A percentile compares a stretch with the other conserved stretches of the same genome.
phyloP scores from a whole-genome alignment of 2,329 filamentous ascomycete species.

The Exophiala oligosperma region DNA sequence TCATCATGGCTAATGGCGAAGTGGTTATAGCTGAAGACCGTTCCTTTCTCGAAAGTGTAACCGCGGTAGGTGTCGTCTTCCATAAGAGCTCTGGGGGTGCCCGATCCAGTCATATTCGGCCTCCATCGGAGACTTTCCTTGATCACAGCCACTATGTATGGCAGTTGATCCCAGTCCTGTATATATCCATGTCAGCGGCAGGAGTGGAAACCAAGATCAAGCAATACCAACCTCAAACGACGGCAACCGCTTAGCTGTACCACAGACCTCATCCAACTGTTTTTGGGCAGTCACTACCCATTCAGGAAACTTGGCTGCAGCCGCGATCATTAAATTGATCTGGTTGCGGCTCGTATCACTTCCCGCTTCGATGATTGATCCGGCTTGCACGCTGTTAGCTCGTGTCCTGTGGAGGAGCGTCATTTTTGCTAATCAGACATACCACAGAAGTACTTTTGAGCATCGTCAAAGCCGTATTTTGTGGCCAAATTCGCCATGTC shows the following conservation, averaged over 20 bases:
- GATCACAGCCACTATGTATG: conserved; percentile 35
- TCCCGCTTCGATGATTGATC: conserved; percentile 15
- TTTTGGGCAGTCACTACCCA: conserved; percentile 10
- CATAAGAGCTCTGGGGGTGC: conserved; percentile 14
- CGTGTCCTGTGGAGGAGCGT: neutral
- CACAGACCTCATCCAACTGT: conserved; percentile 14
- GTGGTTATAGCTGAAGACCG: conserved; percentile 38
- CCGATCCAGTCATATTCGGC: conserved; percentile 14
- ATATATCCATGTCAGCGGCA: neutral
- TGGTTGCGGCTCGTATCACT: conserved; percentile 15
- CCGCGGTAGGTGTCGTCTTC: conserved; percentile 37
- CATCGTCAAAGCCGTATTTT: conserved; percentile 13
- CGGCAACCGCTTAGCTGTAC: conserved; percentile 4
- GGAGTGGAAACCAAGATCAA: neutral
- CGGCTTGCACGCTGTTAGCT: neutral
- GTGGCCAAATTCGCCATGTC: conserved; percentile 5
- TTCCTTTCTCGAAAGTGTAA: conserved; percentile 39
- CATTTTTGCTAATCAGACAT: neutral
- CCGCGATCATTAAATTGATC: conserved; percentile 8
- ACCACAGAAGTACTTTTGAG: conserved; percentile 13
- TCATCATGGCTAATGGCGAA: conserved; percentile 47
- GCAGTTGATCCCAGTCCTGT: conserved; percentile 31
- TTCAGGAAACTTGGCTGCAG: conserved; percentile 11
- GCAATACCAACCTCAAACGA: conserved; percentile 4
- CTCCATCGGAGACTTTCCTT: conserved; percentile 39